phyloP scores from a whole-genome alignment of 2,329 filamentous ascomycete species.

The Epichloe coenophiala region DNA sequence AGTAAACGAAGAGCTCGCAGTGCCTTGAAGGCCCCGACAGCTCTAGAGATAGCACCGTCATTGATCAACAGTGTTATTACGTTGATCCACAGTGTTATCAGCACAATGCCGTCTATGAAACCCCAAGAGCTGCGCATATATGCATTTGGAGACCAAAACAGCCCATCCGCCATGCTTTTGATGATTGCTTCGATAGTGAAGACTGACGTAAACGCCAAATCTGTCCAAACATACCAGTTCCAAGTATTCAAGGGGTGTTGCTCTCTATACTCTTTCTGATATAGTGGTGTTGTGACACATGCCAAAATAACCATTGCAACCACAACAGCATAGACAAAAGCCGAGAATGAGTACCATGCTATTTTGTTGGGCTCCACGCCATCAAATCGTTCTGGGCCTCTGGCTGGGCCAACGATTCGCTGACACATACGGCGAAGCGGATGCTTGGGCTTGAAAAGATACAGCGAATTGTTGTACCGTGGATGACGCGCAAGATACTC shows the following conservation, averaged over 20 bases:
- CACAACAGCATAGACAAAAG: conserved; percentile 85
- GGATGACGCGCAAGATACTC: conserved; percentile 82
- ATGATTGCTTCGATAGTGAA: conserved; percentile 80
- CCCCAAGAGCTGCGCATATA: conserved; percentile 96
- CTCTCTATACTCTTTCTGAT: conserved; percentile 76
- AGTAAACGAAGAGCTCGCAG: conserved; percentile 79
- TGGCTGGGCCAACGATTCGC: conserved; percentile 76
- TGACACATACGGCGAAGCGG: conserved; percentile 74
- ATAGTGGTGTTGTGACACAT: conserved; percentile 86
- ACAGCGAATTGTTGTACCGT: conserved; percentile 84
- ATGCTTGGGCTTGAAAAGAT: conserved; percentile 69
- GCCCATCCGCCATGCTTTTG: conserved; percentile 89
- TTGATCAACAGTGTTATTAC: conserved; percentile 70
- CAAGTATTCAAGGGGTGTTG: conserved; percentile 42
- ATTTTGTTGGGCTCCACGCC: conserved; percentile 80
- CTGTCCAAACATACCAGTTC: conserved; percentile 94
- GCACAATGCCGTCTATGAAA: conserved; percentile 81
- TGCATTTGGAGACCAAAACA: conserved; percentile 93
- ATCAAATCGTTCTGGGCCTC: conserved; percentile 75
- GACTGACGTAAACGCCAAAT: conserved; percentile 74
- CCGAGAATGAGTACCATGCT: conserved; percentile 86
- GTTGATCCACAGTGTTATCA: conserved; percentile 91
- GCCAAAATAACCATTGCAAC: conserved; percentile 96
- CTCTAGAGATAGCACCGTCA: conserved; percentile 74
- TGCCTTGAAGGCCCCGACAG: conserved; percentile 93